phyloP scores from a whole-genome alignment of 257 asterid genomes.

The Ophiorrhiza pumila region DNA sequence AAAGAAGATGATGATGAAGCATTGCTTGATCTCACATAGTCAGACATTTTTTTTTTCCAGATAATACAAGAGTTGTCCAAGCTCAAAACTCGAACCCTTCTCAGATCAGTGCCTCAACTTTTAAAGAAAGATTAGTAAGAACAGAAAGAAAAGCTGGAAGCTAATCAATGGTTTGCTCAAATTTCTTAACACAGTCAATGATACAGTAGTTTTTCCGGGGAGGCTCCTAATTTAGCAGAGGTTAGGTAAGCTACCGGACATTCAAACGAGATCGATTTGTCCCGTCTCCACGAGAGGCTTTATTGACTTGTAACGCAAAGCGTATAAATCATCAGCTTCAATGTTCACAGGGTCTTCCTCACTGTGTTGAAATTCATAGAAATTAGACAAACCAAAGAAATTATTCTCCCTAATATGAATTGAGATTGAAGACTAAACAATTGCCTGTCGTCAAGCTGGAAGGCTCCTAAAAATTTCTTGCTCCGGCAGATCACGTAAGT shows the following conservation, averaged over 20 bases:
- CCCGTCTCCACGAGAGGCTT: conserved; percentile 82
- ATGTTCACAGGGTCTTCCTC: conserved; percentile 72
- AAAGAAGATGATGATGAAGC: too few species aligned
- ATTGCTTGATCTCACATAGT: not conserved
- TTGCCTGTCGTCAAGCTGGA: conserved; percentile 84
- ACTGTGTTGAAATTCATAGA: conserved; percentile 25
- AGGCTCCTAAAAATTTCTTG: conserved; percentile 71
- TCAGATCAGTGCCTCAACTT: not conserved
- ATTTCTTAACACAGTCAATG: not conserved
- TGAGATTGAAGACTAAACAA: conserved; percentile 2
- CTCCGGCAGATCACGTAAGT: conserved; percentile 73
- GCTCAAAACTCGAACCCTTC: not conserved
- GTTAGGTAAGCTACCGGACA: not conserved
- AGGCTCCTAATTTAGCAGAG: too few species aligned
- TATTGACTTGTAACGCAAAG: conserved; percentile 72
- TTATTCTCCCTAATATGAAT: not conserved
- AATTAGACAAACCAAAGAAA: not conserved
- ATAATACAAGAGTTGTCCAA: not conserved
- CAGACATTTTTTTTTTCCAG: not conserved
- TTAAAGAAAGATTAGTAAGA: too few species aligned
- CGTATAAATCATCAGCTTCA: conserved; percentile 80
- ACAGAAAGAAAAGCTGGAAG: not conserved
- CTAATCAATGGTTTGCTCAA: not conserved
- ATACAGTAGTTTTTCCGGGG: too few species aligned
- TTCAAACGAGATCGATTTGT: conserved; percentile 78